Evolutionary conservation across 306 rosid genomes (phyloP).

Genomic region (Gynostemma pentaphyllum): DNA sequence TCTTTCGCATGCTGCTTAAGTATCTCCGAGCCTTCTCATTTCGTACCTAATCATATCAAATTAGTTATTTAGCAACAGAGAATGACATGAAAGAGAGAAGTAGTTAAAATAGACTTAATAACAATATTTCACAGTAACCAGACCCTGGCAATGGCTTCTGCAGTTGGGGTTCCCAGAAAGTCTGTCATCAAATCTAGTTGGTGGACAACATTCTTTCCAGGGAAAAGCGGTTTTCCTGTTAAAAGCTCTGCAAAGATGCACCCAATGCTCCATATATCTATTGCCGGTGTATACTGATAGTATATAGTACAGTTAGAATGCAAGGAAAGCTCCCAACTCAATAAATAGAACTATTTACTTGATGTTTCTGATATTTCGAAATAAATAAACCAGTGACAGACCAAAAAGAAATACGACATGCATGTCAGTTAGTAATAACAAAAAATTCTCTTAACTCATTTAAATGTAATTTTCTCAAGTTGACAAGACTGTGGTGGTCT

Average conservation of each 20-base stretch:
- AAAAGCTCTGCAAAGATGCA: conserved; percentile 96
- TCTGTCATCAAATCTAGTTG: conserved; percentile 97
- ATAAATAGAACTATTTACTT: not conserved
- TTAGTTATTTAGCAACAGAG: conserved; percentile 11
- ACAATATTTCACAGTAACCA: conserved; percentile 17
- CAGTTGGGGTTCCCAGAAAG: conserved; percentile 84
- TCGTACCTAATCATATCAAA: conserved; percentile 42
- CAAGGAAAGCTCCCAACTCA: conserved; percentile 1
- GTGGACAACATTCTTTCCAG: conserved; percentile 97
- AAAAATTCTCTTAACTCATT: not conserved
- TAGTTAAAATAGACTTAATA: not conserved
- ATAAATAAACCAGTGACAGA: not conserved
- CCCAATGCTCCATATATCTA: conserved; percentile 99
- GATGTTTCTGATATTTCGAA: not conserved
- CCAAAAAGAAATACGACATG: not conserved
- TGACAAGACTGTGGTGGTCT: not conserved
- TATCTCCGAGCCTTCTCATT: conserved; percentile 98
- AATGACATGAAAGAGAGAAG: conserved; percentile 3
- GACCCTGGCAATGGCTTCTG: conserved; percentile 89
- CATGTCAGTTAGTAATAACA: not conserved
- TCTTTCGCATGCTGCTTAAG: conserved; percentile 90
- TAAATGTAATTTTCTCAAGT: not conserved
- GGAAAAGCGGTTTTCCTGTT: conserved; percentile 97
- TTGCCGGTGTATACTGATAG: conserved; percentile 94
- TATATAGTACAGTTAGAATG: not conserved